Percentiles rank a stretch among this genome's conserved stretches.
These are phyloP conservation scores for Mediolabrus comicus DNA, from an alignment of 108 stramenopile species.

Conservation along the genomic window DNA sequence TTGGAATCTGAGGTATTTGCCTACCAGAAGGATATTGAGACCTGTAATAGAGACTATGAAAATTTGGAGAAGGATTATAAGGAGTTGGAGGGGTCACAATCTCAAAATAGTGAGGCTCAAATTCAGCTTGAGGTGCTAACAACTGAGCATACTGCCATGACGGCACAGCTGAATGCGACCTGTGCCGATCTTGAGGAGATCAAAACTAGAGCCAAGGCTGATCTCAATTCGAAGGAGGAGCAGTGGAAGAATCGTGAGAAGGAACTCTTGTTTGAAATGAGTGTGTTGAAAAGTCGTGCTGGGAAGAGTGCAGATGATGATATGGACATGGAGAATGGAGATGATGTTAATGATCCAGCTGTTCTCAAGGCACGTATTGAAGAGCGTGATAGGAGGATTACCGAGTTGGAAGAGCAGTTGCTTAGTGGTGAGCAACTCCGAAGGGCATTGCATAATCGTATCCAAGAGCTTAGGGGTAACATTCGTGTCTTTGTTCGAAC, in stretches of 20 bases:
- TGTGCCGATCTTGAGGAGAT: conserved; percentile 83
- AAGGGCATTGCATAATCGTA: conserved; percentile 79
- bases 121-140: conserved; percentile 82
- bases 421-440: conserved; percentile 83
- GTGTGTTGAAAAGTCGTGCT: conserved; percentile 82
- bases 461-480: conserved; percentile 89
- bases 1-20: conserved; percentile 82
- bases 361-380: conserved; percentile 88
- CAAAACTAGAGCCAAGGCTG: conserved; percentile 71
- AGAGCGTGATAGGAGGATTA: conserved; percentile 75
- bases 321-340: conserved; percentile 20
- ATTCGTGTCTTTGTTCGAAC: conserved; percentile 87
- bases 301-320: conserved; percentile 46
- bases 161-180: conserved; percentile 86
- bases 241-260: conserved; percentile 68
- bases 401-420: conserved; percentile 80
- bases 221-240: conserved; percentile 61
- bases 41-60: conserved; percentile 59
- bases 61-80: conserved; percentile 74
- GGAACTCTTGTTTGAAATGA: conserved; percentile 80
- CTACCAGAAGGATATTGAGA: conserved; percentile 66
- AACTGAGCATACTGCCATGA: conserved; percentile 83
- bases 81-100: conserved; percentile 65
- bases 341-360: conserved; percentile 78
- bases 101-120: conserved; percentile 81